Evolutionary conservation across 495 filamentous ascomycete genomes (phyloP).

Genomic region (Echria macrotheca): DNA sequence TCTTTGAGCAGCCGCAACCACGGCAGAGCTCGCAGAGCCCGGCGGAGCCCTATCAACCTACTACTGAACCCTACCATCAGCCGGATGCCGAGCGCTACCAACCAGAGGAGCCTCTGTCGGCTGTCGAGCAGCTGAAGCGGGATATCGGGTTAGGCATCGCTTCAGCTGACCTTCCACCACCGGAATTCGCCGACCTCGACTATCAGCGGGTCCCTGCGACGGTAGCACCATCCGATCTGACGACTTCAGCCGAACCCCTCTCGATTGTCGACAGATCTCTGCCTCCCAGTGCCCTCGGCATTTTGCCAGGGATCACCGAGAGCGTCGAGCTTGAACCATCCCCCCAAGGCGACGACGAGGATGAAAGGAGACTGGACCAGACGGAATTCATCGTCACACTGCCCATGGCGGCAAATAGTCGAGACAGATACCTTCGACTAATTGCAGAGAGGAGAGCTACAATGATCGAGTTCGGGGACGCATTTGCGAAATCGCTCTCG

Average conservation of each 20-base stretch:
- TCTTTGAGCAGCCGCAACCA: slow-evolving; percentile 2
- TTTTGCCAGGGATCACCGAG: neutral
- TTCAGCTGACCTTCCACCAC: neutral
- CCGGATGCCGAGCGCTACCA: too few relatives aligned
- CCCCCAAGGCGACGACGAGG: neutral
- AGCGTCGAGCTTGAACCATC: neutral
- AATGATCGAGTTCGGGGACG: slow-evolving; percentile 29
- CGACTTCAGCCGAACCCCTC: slow-evolving; percentile 27
- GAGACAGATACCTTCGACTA: slow-evolving; percentile 35
- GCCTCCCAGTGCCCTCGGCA: slow-evolving; percentile 10
- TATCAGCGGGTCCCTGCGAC: slow-evolving; percentile 23
- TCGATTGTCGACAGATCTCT: slow-evolving; percentile 22
- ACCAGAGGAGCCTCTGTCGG: slow-evolving; percentile 9
- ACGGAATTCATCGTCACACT: slow-evolving; percentile 35
- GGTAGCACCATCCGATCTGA: slow-evolving; percentile 35
- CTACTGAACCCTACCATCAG: too few relatives aligned
- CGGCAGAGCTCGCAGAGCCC: neutral
- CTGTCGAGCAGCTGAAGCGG: slow-evolving; percentile 8
- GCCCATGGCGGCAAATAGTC: slow-evolving; percentile 33
- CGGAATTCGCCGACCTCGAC: neutral
- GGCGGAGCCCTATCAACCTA: too few relatives aligned
- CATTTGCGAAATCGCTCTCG: slow-evolving; percentile 18
- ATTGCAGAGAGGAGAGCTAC: slow-evolving; percentile 30
- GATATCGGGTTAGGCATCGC: neutral
- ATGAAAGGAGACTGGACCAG: slow-evolving; percentile 9